These are phyloP conservation scores for Agrocybe praecox DNA, from an alignment of 768 basidiomycete species.

Conservation along the genomic window DNA sequence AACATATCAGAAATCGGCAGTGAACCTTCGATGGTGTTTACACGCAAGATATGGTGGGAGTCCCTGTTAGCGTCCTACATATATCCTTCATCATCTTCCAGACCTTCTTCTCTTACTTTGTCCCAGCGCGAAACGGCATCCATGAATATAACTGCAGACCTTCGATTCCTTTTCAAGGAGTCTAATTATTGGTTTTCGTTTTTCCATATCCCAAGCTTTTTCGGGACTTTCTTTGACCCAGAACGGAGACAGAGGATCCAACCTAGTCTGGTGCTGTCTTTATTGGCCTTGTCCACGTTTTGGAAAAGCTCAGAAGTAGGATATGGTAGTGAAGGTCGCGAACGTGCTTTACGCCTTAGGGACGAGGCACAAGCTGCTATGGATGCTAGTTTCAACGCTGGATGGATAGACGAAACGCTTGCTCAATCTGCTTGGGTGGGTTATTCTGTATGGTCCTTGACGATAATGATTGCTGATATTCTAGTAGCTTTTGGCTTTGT, in stretches of 20 bases:
- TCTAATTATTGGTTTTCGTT: slow-evolving; percentile 78
- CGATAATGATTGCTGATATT: background rate
- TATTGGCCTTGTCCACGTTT: slow-evolving; percentile 67
- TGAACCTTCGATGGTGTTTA: slow-evolving; percentile 68
- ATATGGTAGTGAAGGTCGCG: slow-evolving; percentile 49
- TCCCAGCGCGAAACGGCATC: slow-evolving; percentile 49
- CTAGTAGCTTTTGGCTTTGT: slow-evolving; percentile 64
- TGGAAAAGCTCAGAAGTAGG: slow-evolving; percentile 71
- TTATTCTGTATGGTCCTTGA: background rate
- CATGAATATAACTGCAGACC: slow-evolving; percentile 50
- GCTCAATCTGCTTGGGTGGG: slow-evolving; percentile 79
- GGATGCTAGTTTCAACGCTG: slow-evolving; percentile 70
- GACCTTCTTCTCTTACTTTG: slow-evolving; percentile 33
- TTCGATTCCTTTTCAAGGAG: slow-evolving; percentile 64
- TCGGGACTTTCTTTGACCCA: slow-evolving; percentile 60
- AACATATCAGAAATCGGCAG: slow-evolving; percentile 35
- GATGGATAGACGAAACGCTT: slow-evolving; percentile 74
- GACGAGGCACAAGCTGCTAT: slow-evolving; percentile 72
- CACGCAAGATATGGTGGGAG: slow-evolving; percentile 82
- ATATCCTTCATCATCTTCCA: slow-evolving; percentile 30
- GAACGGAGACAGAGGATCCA: slow-evolving; percentile 56
- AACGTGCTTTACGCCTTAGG: slow-evolving; percentile 58
- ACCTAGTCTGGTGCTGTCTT: slow-evolving; percentile 64
- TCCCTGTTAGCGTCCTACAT: slow-evolving; percentile 60
- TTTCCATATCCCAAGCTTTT: slow-evolving; percentile 71